Evolutionary conservation across 331 rosid species (phyloP), one percentile per base, ranked within the genome.

Genomic region (Prunus yedoensis): DNA sequence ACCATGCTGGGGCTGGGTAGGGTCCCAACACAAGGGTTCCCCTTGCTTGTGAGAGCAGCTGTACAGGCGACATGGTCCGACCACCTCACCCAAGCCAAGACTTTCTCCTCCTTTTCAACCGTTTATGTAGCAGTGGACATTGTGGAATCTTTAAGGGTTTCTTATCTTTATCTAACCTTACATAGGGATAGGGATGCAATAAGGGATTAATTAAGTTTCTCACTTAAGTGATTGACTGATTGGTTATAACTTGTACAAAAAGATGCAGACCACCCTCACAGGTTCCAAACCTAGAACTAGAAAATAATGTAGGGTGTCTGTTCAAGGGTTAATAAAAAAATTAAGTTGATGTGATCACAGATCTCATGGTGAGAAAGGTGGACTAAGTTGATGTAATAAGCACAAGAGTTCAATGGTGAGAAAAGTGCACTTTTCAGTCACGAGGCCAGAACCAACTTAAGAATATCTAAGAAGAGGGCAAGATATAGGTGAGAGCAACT

Each of bases 381-480:
- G 41, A 35, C 7, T 35, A 35, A 35, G 41, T 35, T 35, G 41
- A 32, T n/a, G 28, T 60, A 21, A 3, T 23, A 30, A 73, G 79
- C 61, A 53, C 59, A 53, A 38, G 47, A 78, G 17, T 50, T 80
- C 27, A 74, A 69, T 23, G 79, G 72, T 27, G 20, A 47, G 41
- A 62, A 69, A 70, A 18, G 54, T 60, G 30, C 16, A 46, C 66
- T 41, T 43, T 14, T 8, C 64, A 59, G 45, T 27, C 58, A 73
- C 38, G 46, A 71, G 54, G 14, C 35, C 58, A 62, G 13, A 46
- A 75, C 43, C 35, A 60, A 61, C 45, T 74, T 64, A 51, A 45
- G 25, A 52, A 74, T 49, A 32, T 23, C 64, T 52, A 74, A 35
- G 68, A 65, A 10, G 64, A 68, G 71, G 28, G 28, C 28, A 43